A percentile compares a stretch with the other conserved stretches of the same genome.
Conservation (phyloP, 2,329 filamentous ascomycete species). For the Botrytis aclada region DNA sequence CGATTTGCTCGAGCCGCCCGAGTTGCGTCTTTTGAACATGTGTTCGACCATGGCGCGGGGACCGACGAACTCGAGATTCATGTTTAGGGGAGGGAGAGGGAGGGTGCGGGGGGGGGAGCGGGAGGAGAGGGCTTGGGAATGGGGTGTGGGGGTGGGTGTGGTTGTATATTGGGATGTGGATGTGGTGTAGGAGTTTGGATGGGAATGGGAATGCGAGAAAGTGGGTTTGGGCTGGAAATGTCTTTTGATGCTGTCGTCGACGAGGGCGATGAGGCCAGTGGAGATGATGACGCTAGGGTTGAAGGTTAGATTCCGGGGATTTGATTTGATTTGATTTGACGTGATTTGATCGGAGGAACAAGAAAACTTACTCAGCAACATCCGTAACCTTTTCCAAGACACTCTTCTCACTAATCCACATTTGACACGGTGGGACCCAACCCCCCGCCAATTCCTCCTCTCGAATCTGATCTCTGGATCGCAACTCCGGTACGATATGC, state of each 20-base stretch:
- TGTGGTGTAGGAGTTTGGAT: constrained; percentile 55
- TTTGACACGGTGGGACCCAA: constrained; percentile 85
- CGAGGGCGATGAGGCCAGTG: constrained; percentile 82
- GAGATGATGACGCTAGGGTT: constrained; percentile 72
- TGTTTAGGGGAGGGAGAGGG: constrained; percentile 47
- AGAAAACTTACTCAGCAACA: constrained; percentile 73
- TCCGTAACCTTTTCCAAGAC: constrained; percentile 68
- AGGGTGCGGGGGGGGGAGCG: constrained; percentile 36
- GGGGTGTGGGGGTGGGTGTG: constrained; percentile 62
- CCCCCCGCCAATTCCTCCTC: constrained; percentile 76
- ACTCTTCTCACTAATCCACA: constrained; percentile 79
- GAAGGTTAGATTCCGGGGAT: neutral
- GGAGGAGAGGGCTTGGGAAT: constrained; percentile 34
- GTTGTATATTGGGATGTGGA: constrained; percentile 63
- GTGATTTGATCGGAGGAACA: neutral
- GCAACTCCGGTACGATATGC: constrained; percentile 77
- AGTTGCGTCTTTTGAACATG: constrained; percentile 54
- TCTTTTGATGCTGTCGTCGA: constrained; percentile 83
- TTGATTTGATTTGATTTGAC: neutral
- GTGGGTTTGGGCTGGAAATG: constrained; percentile 39
- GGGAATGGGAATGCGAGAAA: constrained; percentile 48
- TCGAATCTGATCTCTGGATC: constrained; percentile 65
- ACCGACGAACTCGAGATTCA: constrained; percentile 59
- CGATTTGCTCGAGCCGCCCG: constrained; percentile 28
- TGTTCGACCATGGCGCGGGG: constrained; percentile 62